Percentiles rank a stretch among this genome's conserved stretches.
Conservation (phyloP, 2,329 filamentous ascomycete genomes). For the Colletotrichum navitas region DNA sequence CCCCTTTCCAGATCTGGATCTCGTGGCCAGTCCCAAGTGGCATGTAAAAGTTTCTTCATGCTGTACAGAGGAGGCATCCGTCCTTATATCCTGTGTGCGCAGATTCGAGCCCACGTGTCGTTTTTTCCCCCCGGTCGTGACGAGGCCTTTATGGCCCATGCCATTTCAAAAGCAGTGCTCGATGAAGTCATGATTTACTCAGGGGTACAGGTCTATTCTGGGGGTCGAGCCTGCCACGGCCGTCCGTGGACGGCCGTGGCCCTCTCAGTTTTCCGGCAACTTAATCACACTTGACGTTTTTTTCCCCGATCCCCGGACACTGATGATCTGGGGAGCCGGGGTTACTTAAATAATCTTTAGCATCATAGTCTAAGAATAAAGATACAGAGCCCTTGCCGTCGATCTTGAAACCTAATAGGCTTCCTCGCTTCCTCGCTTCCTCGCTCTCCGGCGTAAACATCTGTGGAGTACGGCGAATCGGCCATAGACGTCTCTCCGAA, state of each 20-base stretch:
- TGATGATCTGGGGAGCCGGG: conserved; percentile 4
- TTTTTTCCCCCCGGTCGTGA: not conserved
- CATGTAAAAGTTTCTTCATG: not conserved
- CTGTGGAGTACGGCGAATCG: not conserved
- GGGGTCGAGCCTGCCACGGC: conserved; percentile 30
- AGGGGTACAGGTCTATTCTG: conserved; percentile 6
- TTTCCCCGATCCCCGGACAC: not conserved
- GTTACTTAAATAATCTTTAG: conserved; percentile 14
- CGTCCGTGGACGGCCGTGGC: not conserved
- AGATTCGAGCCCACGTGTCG: conserved; percentile 3
- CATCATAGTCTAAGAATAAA: not conserved
- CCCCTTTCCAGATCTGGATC: conserved; percentile 9
- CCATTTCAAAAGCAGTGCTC: conserved; percentile 18
- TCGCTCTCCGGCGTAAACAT: not conserved
- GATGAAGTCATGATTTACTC: conserved; percentile 22
- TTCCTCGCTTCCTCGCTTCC: conserved; percentile 16
- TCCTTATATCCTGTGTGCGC: conserved; percentile 14
- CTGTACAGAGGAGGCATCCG: not conserved
- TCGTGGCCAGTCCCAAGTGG: conserved; percentile 16
- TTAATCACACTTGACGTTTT: not conserved
- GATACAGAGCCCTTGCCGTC: conserved; percentile 23
- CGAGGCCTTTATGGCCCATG: not conserved
- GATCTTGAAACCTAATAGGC: conserved; percentile 21
- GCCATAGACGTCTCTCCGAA: too few relatives aligned
- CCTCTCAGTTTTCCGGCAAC: not conserved